Conservation (phyloP, 306 rosid genomes). For the Ormosia emarginata region DNA sequence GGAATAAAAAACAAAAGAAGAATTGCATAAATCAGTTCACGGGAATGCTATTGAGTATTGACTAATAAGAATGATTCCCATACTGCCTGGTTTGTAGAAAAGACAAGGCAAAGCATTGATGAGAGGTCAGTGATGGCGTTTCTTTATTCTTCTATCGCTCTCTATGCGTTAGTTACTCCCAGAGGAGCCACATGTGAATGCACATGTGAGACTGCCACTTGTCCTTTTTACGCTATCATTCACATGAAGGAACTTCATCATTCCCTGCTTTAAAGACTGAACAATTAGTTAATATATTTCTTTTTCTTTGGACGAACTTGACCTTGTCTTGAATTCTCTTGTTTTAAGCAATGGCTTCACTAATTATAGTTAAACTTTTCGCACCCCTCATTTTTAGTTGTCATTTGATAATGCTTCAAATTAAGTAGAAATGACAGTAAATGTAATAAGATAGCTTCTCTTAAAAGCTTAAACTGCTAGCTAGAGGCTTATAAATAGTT, state of each 20-base stretch:
- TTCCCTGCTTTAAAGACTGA: neutral
- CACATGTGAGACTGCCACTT: slow-evolving; percentile 29
- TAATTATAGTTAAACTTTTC: neutral
- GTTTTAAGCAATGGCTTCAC: neutral
- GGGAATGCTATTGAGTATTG: slow-evolving; percentile 19
- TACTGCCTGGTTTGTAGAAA: neutral
- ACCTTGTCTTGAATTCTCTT: neutral
- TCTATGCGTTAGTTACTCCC: neutral
- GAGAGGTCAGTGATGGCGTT: slow-evolving; percentile 11
- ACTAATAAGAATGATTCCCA: slow-evolving; percentile 7
- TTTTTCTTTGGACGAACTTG: neutral
- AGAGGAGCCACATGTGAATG: slow-evolving; percentile 30
- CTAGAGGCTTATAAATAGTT: no score
- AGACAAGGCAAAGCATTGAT: slow-evolving; percentile 22
- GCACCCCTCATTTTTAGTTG: no score
- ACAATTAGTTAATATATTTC: neutral
- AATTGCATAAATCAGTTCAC: slow-evolving; percentile 24
- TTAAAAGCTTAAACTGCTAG: no score
- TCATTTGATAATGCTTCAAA: no score
- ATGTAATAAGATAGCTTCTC: neutral
- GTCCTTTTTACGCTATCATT: slow-evolving; percentile 22
- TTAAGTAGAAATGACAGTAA: neutral
- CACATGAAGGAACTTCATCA: slow-evolving; percentile 20
- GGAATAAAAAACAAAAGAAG: neutral
- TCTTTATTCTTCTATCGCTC: neutral